These are phyloP conservation scores for Nannochloropsis oceanica DNA, from an alignment of 108 stramenopile species.

Conservation along the genomic window DNA sequence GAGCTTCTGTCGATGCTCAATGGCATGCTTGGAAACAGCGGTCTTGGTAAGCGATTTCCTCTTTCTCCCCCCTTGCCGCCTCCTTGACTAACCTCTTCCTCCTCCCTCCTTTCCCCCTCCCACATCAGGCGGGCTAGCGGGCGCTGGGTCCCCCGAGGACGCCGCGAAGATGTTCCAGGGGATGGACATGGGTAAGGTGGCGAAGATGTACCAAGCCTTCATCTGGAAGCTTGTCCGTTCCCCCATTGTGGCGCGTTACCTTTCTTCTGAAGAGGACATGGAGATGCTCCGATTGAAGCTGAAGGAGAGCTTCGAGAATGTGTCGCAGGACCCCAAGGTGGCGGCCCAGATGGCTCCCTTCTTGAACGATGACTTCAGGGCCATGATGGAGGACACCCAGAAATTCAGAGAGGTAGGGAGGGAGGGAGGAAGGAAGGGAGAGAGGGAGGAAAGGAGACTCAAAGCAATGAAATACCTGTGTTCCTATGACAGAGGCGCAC, in stretches of 20 bases:
- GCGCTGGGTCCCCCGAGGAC: neutral
- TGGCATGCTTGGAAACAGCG: neutral
- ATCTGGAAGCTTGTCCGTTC: neutral
- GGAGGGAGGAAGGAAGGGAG: neutral
- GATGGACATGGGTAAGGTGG: neutral
- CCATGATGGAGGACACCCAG: neutral
- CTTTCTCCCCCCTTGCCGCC: too few species aligned
- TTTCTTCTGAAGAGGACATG: neutral
- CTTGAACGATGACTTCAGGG: neutral
- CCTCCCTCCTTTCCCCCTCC: too few species aligned
- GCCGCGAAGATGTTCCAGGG: neutral
- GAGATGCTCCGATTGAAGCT: neutral
- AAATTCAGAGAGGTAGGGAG: neutral
- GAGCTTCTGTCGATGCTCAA: neutral
- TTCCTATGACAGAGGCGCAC: neutral
- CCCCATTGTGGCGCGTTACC: neutral
- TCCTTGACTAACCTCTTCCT: too few species aligned
- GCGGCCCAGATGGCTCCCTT: neutral
- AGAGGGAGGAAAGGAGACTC: neutral
- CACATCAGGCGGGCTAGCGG: neutral
- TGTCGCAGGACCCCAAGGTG: neutral
- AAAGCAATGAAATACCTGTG: neutral
- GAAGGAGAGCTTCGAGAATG: neutral
- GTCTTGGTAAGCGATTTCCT: neutral
- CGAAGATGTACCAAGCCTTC: neutral